phyloP scores from a whole-genome alignment of 371 early-diverging fungal species.

The Aphelidium insulamus region DNA sequence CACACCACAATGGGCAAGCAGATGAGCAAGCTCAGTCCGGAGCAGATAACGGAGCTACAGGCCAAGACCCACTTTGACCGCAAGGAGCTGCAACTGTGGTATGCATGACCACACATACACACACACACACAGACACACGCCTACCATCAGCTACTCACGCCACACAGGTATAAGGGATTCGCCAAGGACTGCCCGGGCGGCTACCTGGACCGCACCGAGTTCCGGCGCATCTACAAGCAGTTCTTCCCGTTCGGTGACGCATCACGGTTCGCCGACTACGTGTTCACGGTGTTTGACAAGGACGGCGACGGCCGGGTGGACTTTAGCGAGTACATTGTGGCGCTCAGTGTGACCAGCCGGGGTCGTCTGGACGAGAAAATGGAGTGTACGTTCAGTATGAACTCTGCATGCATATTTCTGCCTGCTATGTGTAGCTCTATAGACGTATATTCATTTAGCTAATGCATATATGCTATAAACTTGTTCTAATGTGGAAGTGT shows the following conservation, averaged over 20 bases:
- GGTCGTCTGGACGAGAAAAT: conserved; percentile 74
- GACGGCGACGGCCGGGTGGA: conserved; percentile 73
- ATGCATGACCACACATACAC: conserved; percentile 4
- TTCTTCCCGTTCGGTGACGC: conserved; percentile 94
- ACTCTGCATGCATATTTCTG: background rate
- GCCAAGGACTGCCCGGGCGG: conserved; percentile 77
- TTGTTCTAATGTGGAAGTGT: background rate
- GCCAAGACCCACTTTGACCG: conserved; percentile 64
- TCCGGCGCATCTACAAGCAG: conserved; percentile 81
- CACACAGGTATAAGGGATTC: conserved; percentile 76
- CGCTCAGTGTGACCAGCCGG: conserved; percentile 61
- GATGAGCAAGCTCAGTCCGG: conserved; percentile 54
- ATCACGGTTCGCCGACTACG: conserved; percentile 67
- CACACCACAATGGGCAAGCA: conserved; percentile 52
- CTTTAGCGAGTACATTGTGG: conserved; percentile 78
- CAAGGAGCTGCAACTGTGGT: conserved; percentile 88
- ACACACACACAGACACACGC: background rate
- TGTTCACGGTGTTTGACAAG: conserved; percentile 68
- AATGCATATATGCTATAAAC: background rate
- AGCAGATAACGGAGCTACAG: conserved; percentile 58
- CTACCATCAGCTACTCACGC: background rate
- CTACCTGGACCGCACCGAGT: conserved; percentile 56
- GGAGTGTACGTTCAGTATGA: conserved; percentile 28
- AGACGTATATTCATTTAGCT: background rate
- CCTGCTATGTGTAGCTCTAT: background rate